A percentile compares a stretch with the other conserved stretches of the same genome.
Evolutionary conservation across 768 basidiomycete species (phyloP).

Genomic region (Macrolepiota dolichaula): DNA sequence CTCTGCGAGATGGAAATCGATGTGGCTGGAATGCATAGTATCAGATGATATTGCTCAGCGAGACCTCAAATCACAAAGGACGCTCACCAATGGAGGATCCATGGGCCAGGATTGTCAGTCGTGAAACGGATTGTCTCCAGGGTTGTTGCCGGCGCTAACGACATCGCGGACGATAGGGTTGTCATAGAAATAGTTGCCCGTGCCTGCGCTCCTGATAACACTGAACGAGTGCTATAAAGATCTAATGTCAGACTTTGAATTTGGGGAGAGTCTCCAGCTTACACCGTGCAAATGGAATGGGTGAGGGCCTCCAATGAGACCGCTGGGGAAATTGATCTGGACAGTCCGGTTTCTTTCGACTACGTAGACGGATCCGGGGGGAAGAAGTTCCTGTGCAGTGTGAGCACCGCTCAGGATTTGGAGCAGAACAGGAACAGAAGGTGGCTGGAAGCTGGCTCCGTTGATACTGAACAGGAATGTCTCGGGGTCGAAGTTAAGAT

Average conservation of each 20-base stretch:
- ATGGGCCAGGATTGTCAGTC: conserved; percentile 67
- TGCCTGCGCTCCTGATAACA: conserved; percentile 40
- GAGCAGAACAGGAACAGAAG: conserved; percentile 34
- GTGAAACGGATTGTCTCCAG: conserved; percentile 49
- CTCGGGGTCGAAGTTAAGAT: conserved; percentile 8
- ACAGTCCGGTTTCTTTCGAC: conserved; percentile 46
- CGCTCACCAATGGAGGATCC: conserved; percentile 45
- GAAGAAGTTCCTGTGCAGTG: conserved; percentile 34
- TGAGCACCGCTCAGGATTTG: conserved; percentile 36
- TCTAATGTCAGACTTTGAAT: background rate
- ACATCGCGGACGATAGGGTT: conserved; percentile 57
- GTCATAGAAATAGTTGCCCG: conserved; percentile 29
- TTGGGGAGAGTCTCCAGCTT: conserved; percentile 15
- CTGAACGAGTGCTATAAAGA: conserved; percentile 30
- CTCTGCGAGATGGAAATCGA: conserved; percentile 33
- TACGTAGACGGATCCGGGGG: conserved; percentile 36
- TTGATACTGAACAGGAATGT: conserved; percentile 31
- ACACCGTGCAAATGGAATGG: conserved; percentile 48
- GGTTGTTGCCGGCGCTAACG: conserved; percentile 33
- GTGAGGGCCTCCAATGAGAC: conserved; percentile 23
- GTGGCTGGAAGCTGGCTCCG: conserved; percentile 21
- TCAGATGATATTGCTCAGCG: background rate
- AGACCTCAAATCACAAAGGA: background rate
- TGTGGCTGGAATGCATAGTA: conserved; percentile 23
- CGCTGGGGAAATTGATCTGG: conserved; percentile 40